Conservation (phyloP, 2,329 filamentous ascomycete genomes). For the Huntiella abstrusa region DNA sequence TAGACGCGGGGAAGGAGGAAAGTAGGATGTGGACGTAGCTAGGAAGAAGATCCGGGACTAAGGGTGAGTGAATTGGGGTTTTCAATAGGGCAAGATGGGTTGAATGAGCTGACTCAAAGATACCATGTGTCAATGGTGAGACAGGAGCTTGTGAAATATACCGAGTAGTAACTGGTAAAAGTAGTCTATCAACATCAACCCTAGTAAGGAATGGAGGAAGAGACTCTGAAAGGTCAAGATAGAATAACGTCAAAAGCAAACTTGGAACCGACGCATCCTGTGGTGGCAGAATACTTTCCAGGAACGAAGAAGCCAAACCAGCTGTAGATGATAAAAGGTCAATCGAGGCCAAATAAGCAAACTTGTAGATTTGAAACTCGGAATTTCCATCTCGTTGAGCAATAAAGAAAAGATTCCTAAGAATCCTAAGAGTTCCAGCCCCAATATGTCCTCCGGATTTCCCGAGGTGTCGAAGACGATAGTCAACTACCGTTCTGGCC, state of each 20-base stretch:
- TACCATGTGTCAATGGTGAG: constrained; percentile 28
- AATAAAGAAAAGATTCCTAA: constrained; percentile 68
- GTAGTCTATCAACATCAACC: constrained; percentile 48
- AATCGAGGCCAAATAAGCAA: constrained; percentile 64
- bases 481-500: constrained; percentile 39
- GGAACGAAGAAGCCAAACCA: constrained; percentile 43
- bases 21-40: constrained; percentile 74
- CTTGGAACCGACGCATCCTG: constrained; percentile 30
- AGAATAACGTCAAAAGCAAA: constrained; percentile 65
- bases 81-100: constrained; percentile 64
- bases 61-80: constrained; percentile 53
- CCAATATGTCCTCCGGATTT: constrained; percentile 30
- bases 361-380: constrained; percentile 67
- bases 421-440: constrained; percentile 49
- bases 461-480: constrained; percentile 17
- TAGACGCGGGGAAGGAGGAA: constrained; percentile 55
- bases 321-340: constrained; percentile 63
- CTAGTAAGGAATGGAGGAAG: constrained; percentile 30
- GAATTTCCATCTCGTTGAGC: constrained; percentile 54
- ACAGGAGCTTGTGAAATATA: constrained; percentile 41
- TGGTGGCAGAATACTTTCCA: constrained; percentile 40
- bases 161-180: constrained; percentile 53
- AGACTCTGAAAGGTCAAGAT: constrained; percentile 64
- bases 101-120: constrained; percentile 82
- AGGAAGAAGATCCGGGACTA: constrained; percentile 54